Conservation (phyloP, 441 rosid genomes). For the Gossypium aridum region DNA sequence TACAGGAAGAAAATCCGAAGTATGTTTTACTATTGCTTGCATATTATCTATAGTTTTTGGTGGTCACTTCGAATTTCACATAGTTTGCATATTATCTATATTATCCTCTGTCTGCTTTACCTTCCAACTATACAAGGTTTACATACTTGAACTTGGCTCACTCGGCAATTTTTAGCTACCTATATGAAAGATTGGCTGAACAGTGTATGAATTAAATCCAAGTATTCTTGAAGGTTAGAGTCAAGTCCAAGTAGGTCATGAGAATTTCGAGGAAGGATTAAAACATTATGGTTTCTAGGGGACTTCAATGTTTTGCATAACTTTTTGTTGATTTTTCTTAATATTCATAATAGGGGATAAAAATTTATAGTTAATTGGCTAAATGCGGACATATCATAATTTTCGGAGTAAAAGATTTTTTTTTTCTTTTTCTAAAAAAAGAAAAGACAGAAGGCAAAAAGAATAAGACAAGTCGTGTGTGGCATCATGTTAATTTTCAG, state of each 20-base stretch:
- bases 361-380: too few species aligned
- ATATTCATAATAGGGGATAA: background rate
- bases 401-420: background rate
- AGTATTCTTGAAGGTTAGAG: background rate
- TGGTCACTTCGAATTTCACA: background rate
- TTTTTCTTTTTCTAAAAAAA: too few species aligned
- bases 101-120: background rate
- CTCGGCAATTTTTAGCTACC: background rate
- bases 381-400: background rate
- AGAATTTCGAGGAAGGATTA: background rate
- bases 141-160: background rate
- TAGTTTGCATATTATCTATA: background rate
- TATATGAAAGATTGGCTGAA: background rate
- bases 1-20: slow-evolving; percentile 68
- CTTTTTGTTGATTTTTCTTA: background rate
- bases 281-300: background rate
- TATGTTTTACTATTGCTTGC: slow-evolving; percentile 19
- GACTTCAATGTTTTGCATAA: background rate
- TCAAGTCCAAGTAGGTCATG: background rate
- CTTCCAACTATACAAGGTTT: background rate
- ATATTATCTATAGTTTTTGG: slow-evolving; percentile 1
- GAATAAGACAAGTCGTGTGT: too few species aligned
- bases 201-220: background rate
- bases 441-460: too few species aligned
- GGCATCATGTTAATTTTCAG: too few species aligned